phyloP scores from a whole-genome alignment of 2,329 filamentous ascomycete species.

The Aspergillus sojae region DNA sequence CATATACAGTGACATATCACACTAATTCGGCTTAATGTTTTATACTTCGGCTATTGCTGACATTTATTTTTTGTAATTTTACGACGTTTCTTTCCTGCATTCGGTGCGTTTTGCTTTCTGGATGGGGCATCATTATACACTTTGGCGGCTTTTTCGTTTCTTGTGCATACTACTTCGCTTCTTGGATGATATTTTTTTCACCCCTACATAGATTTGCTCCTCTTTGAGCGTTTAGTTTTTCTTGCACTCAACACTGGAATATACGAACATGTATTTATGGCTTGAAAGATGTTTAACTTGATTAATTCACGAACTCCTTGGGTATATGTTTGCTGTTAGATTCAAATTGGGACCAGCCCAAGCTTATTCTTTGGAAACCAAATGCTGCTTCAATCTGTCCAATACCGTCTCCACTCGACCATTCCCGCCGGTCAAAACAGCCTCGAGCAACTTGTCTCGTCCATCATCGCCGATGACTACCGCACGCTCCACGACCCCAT shows the following conservation, averaged over 20 bases:
- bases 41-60: conserved; percentile 10
- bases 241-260: background rate
- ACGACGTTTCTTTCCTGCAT: conserved; percentile 8
- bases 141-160: conserved; percentile 24
- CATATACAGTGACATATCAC: conserved; percentile 18
- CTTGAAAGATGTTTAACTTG: background rate
- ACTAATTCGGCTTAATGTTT: conserved; percentile 9
- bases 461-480: conserved; percentile 46
- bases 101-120: conserved; percentile 4
- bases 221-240: conserved; percentile 9
- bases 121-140: conserved; percentile 18
- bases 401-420: conserved; percentile 39
- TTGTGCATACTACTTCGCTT: conserved; percentile 32
- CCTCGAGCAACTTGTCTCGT: conserved; percentile 41
- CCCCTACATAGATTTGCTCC: conserved; percentile 9
- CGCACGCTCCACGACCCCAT: conserved; percentile 44
- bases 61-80: conserved; percentile 20
- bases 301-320: background rate
- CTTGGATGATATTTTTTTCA: conserved; percentile 1
- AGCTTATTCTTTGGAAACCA: background rate
- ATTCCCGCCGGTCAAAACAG: conserved; percentile 37
- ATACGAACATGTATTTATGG: background rate
- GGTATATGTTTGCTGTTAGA: background rate
- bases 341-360: background rate
- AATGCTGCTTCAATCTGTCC: conserved; percentile 30